Evolutionary conservation across 768 basidiomycete species (phyloP).

Genomic region (Lentinus tigrinus): DNA sequence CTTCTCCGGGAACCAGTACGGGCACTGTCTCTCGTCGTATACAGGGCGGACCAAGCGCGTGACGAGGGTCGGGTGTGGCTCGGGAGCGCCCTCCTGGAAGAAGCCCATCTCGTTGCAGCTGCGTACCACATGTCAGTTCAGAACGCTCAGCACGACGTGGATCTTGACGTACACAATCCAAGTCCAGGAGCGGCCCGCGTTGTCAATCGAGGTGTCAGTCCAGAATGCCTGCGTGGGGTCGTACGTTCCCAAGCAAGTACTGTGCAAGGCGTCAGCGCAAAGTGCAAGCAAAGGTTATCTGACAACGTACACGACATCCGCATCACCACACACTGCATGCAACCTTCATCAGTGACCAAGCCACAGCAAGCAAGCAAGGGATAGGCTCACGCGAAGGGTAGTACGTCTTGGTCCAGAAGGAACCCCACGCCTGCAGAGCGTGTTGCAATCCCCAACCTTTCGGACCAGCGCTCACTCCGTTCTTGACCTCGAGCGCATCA

Average conservation of each 20-base stretch:
- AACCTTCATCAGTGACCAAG: conserved; percentile 1
- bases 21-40: conserved; percentile 72
- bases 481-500: conserved; percentile 64
- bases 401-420: conserved; percentile 51
- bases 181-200: conserved; percentile 60
- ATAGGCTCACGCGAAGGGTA: conserved; percentile 42
- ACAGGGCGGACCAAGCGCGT: conserved; percentile 51
- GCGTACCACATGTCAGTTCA: neutral
- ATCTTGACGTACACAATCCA: conserved; percentile 55
- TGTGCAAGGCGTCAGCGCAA: conserved; percentile 6
- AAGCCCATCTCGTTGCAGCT: conserved; percentile 74
- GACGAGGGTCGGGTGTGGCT: conserved; percentile 44
- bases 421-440: conserved; percentile 59
- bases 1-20: conserved; percentile 60
- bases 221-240: conserved; percentile 40
- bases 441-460: conserved; percentile 62
- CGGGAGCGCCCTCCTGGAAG: conserved; percentile 39
- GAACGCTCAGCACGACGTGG: neutral
- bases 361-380: neutral
- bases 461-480: conserved; percentile 48
- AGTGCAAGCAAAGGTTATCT: neutral
- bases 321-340: conserved; percentile 49
- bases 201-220: conserved; percentile 56
- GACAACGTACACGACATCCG: conserved; percentile 46
- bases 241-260: conserved; percentile 43